These are phyloP conservation scores for Elasticomyces elasticus DNA, from an alignment of 495 filamentous ascomycete species.

Conservation along the genomic window DNA sequence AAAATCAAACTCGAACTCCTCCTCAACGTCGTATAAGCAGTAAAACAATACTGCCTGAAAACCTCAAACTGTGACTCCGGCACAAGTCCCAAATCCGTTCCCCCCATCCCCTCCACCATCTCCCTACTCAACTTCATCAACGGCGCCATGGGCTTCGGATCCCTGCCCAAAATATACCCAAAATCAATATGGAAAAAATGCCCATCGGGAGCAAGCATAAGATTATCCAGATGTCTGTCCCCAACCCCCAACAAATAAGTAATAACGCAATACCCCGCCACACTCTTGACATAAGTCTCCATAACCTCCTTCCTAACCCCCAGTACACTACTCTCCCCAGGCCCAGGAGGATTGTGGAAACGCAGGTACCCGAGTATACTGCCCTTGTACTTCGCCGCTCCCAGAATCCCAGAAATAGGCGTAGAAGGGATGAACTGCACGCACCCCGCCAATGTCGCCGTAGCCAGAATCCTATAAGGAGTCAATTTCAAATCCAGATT, in stretches of 20 bases:
- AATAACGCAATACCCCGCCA: constrained; percentile 96
- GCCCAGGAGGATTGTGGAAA: constrained; percentile 79
- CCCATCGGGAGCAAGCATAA: constrained; percentile 79
- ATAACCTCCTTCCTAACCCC: constrained; percentile 86
- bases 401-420: constrained; percentile 66
- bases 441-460: constrained; percentile 75
- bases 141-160: constrained; percentile 94
- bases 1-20: constrained; percentile 87
- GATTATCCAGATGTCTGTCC: constrained; percentile 91
- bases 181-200: constrained; percentile 99
- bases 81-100: constrained; percentile 39
- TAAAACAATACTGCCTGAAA: constrained; percentile 93
- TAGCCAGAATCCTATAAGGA: constrained; percentile 93
- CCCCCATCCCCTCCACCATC: constrained; percentile 98
- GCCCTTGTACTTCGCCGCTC: constrained; percentile 60
- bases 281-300: constrained; percentile 92
- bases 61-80: constrained; percentile 63
- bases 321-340: constrained; percentile 47
- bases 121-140: constrained; percentile 95
- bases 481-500: constrained; percentile 93
- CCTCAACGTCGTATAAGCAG: constrained; percentile 81
- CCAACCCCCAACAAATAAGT: constrained; percentile 98
- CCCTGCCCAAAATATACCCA: constrained; percentile 92
- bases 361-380: constrained; percentile 79
- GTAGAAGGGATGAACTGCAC: constrained; percentile 86